Evolutionary conservation across 257 asterid genomes (phyloP), one percentile per base, ranked within the genome.

Genomic region (Solanum phureja): DNA sequence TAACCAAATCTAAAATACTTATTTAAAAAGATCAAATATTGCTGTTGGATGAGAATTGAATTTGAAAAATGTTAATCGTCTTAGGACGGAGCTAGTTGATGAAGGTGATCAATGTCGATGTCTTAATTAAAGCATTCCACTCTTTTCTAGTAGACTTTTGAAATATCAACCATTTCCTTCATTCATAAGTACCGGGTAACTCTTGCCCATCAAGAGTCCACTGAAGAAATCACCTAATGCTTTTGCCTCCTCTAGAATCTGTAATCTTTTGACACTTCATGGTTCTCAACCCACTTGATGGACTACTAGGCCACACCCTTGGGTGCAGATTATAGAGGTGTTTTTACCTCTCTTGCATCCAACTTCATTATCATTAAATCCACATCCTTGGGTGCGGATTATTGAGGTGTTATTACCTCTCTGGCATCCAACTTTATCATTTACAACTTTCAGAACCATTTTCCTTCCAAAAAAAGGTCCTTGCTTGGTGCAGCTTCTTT

Each of bases 351-450:
- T 74, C 31, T 35, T 3, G 31, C 52, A 11, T 74, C 31, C 82
- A 21, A 35, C 31, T 18, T 72, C 0, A 72, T 33, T 5, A 0
- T 72, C 64, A 56, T 19, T 56, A 56, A 18, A 0, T 0, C 2
- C 40, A 16, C 23, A 31, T 3, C 76, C 2, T 69, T 31, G 40
- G 2, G 12, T 1, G 40, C 0, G 0, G 12, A 71, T 31, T 31
- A 31, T 31, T 31, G 40, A 16, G 12, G n/a, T 14, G 40, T 16
- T 74, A 5, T 74, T 74, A 74, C 49, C 16, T 74, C 31, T 74
- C 18, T 35, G 29, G 31, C 49, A 11, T 74, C 49, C 82, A 10
- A 35, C 52, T 33, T 69, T 72, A 33, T 33, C 24, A 18, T 4
- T 72, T 0, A 68, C 75, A 72, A 31, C 42, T 74, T 38, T 76